These are phyloP conservation scores for Alternaria infectoria DNA, from an alignment of 2,329 filamentous ascomycete genomes.

Conservation along the genomic window DNA sequence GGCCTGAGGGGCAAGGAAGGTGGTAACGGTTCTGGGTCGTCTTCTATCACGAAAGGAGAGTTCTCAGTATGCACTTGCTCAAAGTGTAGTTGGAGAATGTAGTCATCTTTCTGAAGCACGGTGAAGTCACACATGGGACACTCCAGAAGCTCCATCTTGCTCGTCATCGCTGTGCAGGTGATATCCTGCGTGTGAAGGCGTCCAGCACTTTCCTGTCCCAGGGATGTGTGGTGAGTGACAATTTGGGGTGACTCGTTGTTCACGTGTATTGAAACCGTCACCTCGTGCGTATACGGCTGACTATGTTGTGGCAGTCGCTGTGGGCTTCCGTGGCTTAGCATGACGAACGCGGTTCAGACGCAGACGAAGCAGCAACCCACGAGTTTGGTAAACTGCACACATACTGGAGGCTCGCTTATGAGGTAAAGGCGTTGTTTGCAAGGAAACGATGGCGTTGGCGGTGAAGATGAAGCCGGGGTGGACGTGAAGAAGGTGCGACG, in stretches of 20 bases:
- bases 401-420: slow-evolving; percentile 11
- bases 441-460: not conserved
- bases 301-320: slow-evolving; percentile 11
- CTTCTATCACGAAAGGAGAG: slow-evolving; percentile 45
- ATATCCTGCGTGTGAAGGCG: not conserved
- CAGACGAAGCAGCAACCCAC: slow-evolving; percentile 6
- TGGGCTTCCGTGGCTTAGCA: slow-evolving; percentile 24
- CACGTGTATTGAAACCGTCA: slow-evolving; percentile 12
- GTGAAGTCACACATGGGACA: slow-evolving; percentile 47
- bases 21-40: slow-evolving; percentile 39
- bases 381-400: slow-evolving; percentile 17
- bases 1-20: slow-evolving; percentile 27
- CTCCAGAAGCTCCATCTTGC: slow-evolving; percentile 30
- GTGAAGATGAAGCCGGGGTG: slow-evolving; percentile 11
- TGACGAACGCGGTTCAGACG: slow-evolving; percentile 11
- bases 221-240: not conserved
- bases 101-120: slow-evolving; percentile 35
- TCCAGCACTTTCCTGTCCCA: slow-evolving; percentile 1
- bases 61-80: slow-evolving; percentile 49
- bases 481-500: slow-evolving; percentile 16
- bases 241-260: not conserved
- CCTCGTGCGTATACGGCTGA: slow-evolving; percentile 7
- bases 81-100: slow-evolving; percentile 49
- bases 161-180: slow-evolving; percentile 20
- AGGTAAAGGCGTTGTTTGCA: not conserved